Conservation (phyloP, 495 filamentous ascomycete genomes). For the Staphylotrichum tortipilum region DNA sequence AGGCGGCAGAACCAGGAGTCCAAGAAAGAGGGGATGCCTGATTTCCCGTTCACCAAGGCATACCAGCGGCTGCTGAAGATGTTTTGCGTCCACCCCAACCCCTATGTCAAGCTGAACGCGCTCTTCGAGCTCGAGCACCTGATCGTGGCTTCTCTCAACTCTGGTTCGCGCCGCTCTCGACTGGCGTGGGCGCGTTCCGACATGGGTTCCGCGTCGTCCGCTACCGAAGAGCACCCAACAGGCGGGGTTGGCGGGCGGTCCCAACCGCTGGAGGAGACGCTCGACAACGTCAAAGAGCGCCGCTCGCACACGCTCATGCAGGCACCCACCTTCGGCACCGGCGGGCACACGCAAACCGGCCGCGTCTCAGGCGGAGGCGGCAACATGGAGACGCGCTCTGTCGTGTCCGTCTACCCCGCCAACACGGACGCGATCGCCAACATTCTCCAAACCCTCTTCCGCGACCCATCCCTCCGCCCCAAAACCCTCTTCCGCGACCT, state of each 20-base stretch:
- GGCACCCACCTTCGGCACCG: constrained; percentile 15
- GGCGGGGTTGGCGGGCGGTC: constrained; percentile 12
- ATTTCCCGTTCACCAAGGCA: constrained; percentile 64
- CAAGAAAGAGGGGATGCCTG: constrained; percentile 37
- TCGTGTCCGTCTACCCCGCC: constrained; percentile 33
- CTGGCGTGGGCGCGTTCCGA: constrained; percentile 31
- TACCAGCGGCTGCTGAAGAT: constrained; percentile 74
- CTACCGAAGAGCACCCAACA: constrained; percentile 23
- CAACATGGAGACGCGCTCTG: constrained; percentile 35
- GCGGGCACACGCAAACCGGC: constrained; percentile 23
- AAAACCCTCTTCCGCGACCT: constrained; percentile 90
- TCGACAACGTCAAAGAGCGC: constrained; percentile 61
- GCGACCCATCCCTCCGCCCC: constrained; percentile 66
- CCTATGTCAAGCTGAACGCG: constrained; percentile 74
- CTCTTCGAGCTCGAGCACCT: constrained; percentile 75
- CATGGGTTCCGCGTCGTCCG: constrained; percentile 24
- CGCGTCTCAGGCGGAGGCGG: constrained; percentile 17
- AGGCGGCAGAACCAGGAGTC: constrained; percentile 24
- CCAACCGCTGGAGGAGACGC: constrained; percentile 52
- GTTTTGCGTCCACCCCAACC: constrained; percentile 86
- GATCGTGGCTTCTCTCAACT: constrained; percentile 65
- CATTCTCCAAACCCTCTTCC: constrained; percentile 70
- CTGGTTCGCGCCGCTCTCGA: constrained; percentile 27
- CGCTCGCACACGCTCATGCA: constrained; percentile 49
- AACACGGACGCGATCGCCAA: constrained; percentile 72